Conservation (phyloP, 2,329 filamentous ascomycete genomes). For the Verticillium tricorpus region DNA sequence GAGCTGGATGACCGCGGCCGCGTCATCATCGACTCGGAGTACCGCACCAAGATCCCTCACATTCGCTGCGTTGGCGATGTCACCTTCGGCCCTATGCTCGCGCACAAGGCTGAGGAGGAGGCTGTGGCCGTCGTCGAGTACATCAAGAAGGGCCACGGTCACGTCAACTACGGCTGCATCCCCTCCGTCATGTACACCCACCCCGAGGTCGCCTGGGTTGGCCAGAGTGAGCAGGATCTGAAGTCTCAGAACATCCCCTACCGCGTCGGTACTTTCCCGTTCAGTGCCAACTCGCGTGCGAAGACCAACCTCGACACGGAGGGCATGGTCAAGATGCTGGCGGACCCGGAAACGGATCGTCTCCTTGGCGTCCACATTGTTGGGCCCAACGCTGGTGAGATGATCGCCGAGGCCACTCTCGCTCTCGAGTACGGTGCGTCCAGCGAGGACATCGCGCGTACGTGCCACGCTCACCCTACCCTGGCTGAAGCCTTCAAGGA, state of each 20-base stretch:
- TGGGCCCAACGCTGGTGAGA: constrained; percentile 92
- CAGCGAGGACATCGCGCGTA: constrained; percentile 89
- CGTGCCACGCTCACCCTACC: constrained; percentile 94
- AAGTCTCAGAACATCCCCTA: constrained; percentile 89
- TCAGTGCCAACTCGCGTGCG: constrained; percentile 95
- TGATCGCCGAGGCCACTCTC: constrained; percentile 96
- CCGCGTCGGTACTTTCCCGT: constrained; percentile 91
- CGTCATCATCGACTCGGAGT: constrained; percentile 96
- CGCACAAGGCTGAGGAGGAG: constrained; percentile 99
- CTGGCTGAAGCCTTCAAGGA: constrained; percentile 98
- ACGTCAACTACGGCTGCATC: constrained; percentile 98
- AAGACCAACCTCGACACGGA: constrained; percentile 98
- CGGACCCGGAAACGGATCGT: constrained; percentile 93
- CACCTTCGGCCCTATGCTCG: constrained; percentile 98
- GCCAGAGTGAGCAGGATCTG: constrained; percentile 93
- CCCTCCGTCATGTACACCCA: constrained; percentile 99
- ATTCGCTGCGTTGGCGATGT: constrained; percentile 95
- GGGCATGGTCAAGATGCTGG: constrained; percentile 93
- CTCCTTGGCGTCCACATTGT: constrained; percentile 96
- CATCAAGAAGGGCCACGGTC: constrained; percentile 95
- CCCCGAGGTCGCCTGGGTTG: constrained; percentile 97
- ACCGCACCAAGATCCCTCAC: constrained; percentile 95
- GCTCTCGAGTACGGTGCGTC: constrained; percentile 95
- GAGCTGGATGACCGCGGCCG: constrained; percentile 91
- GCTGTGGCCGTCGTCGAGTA: constrained; percentile 92